These are phyloP conservation scores for Ceratopteris richardii DNA, from an alignment of 75 land plant genomes.

Conservation along the genomic window DNA sequence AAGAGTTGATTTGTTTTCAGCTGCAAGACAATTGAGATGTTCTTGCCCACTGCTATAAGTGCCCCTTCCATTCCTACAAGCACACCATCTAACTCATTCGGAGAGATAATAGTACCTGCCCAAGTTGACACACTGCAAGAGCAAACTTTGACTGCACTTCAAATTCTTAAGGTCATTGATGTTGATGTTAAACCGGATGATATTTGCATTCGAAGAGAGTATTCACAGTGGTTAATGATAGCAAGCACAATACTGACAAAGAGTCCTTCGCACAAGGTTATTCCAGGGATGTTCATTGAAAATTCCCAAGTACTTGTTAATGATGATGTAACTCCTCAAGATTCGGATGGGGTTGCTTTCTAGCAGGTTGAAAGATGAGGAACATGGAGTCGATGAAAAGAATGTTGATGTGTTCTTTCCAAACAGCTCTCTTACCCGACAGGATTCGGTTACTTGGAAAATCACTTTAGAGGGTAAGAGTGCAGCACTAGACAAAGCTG, in stretches of 20 bases:
- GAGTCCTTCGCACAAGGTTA: slow-evolving; percentile 75
- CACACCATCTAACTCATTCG: slow-evolving; percentile 41
- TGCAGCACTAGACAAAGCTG: neutral
- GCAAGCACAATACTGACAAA: slow-evolving; percentile 77
- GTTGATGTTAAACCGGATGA: slow-evolving; percentile 59
- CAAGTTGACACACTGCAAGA: slow-evolving; percentile 69
- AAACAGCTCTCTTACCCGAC: slow-evolving; percentile 77
- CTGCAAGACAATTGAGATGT: neutral
- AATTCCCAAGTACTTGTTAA: slow-evolving; percentile 86
- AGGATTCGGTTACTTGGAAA: slow-evolving; percentile 92
- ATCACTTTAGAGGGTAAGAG: slow-evolving; percentile 56
- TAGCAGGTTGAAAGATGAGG: slow-evolving; percentile 71
- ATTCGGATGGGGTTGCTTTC: slow-evolving; percentile 92
- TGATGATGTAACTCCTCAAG: slow-evolving; percentile 92
- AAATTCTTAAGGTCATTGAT: slow-evolving; percentile 90
- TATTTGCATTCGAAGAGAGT: slow-evolving; percentile 84
- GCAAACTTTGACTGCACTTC: slow-evolving; percentile 82
- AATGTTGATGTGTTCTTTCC: neutral
- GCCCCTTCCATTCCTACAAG: slow-evolving; percentile 31
- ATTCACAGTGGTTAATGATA: slow-evolving; percentile 93
- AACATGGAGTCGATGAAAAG: slow-evolving; percentile 11
- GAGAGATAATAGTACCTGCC: slow-evolving; percentile 80
- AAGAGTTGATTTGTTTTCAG: neutral
- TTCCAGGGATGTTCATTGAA: slow-evolving; percentile 96
- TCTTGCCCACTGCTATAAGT: slow-evolving; percentile 6